Evolutionary conservation across 106 monocot species (phyloP), one percentile per base, ranked within the genome.

Genomic region (Dendrobium chrysotoxum): DNA sequence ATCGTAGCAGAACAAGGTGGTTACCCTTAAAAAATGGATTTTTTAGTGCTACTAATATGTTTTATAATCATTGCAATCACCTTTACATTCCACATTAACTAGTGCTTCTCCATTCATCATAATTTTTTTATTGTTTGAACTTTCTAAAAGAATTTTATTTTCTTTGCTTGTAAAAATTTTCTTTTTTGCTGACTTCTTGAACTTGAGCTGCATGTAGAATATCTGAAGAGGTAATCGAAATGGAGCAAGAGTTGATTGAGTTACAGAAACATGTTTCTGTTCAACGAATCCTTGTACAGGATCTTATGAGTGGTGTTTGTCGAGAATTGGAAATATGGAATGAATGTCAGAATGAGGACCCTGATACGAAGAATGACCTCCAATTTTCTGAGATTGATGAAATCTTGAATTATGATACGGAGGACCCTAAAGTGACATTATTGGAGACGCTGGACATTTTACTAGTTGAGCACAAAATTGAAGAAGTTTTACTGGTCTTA

Each of bases 171-270:
- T 40, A 73, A 26, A 0, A 30, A 4, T 68, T 78, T 26, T 21
- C 25, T 25, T 58, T n/a, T 64, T 12, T 53, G 20, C n/a, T 80
- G 13, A 82, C 72, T 58, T 31, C 18, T 40, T 79, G 47, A 28
- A 40, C 40, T 55, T 74, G 15, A 73, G 68, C 47, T 80, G 40
- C 53, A 46, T 82, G 57, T 86, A 98, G 97, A 82, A 80, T 98
- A 89, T 94, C 94, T 78, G 98, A 98, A 84, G 98, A 98, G 85
- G 98, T 94, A 78, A 83, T 88, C 76, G 98, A 98, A 84, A 83
- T 92, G 83, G 91, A 95, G 82, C 98, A 98, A 46, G 98, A 98
- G 65, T 77, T 98, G 79, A 92, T 98, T 86, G 91, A 91, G 39
- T 81, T 98, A 20, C 94, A 90, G 81, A 98, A 95, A 80, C 95